Evolutionary conservation across 768 basidiomycete species (phyloP), one percentile per base, ranked within the genome.

Genomic region (Tulasnella sp.): DNA sequence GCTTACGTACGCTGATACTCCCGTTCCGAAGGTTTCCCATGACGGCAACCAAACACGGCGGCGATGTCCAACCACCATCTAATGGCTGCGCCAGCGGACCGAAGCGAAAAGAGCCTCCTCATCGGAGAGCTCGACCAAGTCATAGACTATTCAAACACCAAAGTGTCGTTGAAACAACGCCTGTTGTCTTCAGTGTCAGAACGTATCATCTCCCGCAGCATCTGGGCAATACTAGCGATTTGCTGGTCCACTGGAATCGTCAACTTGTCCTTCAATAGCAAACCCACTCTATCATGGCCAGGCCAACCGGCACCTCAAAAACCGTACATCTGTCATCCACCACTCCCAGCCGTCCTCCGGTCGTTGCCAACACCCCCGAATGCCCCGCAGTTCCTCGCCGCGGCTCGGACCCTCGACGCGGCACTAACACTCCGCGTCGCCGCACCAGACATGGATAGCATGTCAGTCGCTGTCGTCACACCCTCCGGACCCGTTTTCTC

Each of bases 401-500:
- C 74, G 23, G 44, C 74, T 2, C 37, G 51, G 35, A 23, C 29
- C 15, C 74, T 75, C n/a, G 46, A 57, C 74, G 46, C 51, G 23
- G 44, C 35, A 37, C 74, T 75, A 5, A 37, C 46, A 57, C 32
- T 57, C 74, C 35, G 35, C 29, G 55, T 35, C 29, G 35, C 72
- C 18, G 37, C 20, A 10, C 37, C 44, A 32, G 85, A 86, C 70
- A 86, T 90, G 6, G 88, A 90, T 81, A 87, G 87, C 77, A 83
- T 90, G 32, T 85, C 87, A 0, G 81, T 89, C 35, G 88, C 87
- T 5, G 82, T 90, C 3, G 87, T 90, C 35, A 87, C 82, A 0
- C 83, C 87, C 20, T 81, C 83, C 10, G 88, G 88, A 5, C 79
- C 86, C 0, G 74, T 90, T 18, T 89, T 86, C 78, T 86, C 88